Evolutionary conservation across 305 asterid species (phyloP).

Genomic region (Fraxinus platypoda): DNA sequence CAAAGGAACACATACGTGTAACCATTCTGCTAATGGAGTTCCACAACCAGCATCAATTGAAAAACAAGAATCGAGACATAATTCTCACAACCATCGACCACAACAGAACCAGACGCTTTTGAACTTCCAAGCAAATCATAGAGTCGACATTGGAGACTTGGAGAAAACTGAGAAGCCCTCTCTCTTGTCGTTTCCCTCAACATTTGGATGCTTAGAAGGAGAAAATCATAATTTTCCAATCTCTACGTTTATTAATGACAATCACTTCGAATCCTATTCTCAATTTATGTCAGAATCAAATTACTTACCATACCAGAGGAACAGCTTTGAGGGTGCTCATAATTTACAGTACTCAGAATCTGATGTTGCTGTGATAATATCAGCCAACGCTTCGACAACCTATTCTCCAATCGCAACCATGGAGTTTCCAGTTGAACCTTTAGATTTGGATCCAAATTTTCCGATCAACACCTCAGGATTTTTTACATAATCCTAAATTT

Average conservation of each 20-base stretch:
- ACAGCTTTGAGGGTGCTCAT: constrained; percentile 31
- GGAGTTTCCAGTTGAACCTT: constrained; percentile 50
- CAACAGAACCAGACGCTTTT: constrained; percentile 43
- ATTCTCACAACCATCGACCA: background rate
- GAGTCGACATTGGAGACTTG: constrained; percentile 49
- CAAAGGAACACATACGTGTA: constrained; percentile 69
- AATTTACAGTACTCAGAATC: constrained; percentile 40
- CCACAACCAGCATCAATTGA: constrained; percentile 39
- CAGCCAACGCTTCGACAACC: constrained; percentile 63
- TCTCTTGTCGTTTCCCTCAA: constrained; percentile 54
- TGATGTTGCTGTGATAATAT: constrained; percentile 50
- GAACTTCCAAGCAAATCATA: constrained; percentile 50
- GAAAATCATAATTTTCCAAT: constrained; percentile 36
- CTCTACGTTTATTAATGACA: constrained; percentile 43
- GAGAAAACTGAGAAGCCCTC: constrained; percentile 32
- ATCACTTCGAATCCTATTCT: constrained; percentile 41
- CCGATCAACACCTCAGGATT: constrained; percentile 38
- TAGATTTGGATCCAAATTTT: constrained; percentile 56
- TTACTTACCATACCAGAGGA: constrained; percentile 45
- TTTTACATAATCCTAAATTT: background rate
- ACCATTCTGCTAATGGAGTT: constrained; percentile 31
- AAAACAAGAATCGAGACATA: constrained; percentile 41
- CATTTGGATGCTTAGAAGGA: constrained; percentile 36
- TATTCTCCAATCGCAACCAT: constrained; percentile 64
- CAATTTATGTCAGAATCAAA: constrained; percentile 67